phyloP scores from a whole-genome alignment of 2,329 filamentous ascomycete species.

The Capronia coronata region DNA sequence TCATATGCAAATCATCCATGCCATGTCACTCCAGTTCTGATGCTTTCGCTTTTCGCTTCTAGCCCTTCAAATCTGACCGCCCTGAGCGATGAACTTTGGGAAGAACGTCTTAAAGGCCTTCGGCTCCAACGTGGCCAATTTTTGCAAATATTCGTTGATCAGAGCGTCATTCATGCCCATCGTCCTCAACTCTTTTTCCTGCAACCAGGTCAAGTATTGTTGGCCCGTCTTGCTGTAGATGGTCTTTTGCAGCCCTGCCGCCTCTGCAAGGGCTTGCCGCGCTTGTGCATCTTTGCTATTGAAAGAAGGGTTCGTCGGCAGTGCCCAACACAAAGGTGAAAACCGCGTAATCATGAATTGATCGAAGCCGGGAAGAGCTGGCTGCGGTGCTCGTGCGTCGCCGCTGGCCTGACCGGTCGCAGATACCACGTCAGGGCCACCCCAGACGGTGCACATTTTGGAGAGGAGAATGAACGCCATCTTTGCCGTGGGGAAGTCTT shows the following conservation, averaged over 20 bases:
- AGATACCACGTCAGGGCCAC: conserved; percentile 66
- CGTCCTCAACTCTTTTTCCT: conserved; percentile 40
- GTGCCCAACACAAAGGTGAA: conserved; percentile 82
- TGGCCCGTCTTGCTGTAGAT: conserved; percentile 88
- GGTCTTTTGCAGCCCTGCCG: conserved; percentile 76
- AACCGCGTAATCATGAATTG: conserved; percentile 84
- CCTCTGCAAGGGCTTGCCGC: conserved; percentile 79
- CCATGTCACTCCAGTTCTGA: conserved; percentile 2
- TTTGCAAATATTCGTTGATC: conserved; percentile 43
- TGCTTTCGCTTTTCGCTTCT: conserved; percentile 9
- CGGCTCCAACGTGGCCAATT: conserved; percentile 40
- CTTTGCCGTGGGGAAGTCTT: conserved; percentile 58
- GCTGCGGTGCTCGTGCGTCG: conserved; percentile 39
- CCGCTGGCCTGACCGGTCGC: conserved; percentile 20
- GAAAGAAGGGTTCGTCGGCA: conserved; percentile 72
- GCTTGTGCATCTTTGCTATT: conserved; percentile 81
- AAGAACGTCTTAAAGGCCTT: conserved; percentile 46
- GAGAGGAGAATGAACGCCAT: conserved; percentile 77
- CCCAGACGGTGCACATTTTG: conserved; percentile 83
- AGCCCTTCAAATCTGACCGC: conserved; percentile 19
- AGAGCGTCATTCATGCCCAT: conserved; percentile 44
- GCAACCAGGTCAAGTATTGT: conserved; percentile 58
- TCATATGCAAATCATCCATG: conserved; percentile 18
- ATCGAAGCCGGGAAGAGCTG: conserved; percentile 75
- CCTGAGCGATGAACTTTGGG: conserved; percentile 32